A percentile compares a stretch with the other conserved stretches of the same genome.
Evolutionary conservation across 2,329 filamentous ascomycete genomes (phyloP).

Genomic region (Pseudogymnoascus sp.): DNA sequence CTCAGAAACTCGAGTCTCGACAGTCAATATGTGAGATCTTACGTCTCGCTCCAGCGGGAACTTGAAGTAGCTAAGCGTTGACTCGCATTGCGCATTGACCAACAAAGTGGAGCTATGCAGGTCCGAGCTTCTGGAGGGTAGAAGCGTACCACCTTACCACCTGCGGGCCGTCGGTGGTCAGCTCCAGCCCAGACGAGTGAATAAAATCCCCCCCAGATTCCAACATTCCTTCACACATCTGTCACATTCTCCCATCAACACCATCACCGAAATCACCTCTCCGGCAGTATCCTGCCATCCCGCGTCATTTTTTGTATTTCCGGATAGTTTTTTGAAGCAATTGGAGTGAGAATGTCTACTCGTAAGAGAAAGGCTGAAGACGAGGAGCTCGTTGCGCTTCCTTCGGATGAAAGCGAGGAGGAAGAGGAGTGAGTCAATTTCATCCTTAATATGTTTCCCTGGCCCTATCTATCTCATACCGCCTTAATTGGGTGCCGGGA

Average conservation of each 20-base stretch:
- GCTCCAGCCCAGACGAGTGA: neutral
- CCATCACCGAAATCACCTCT: slow-evolving; percentile 4
- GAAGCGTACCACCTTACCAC: neutral
- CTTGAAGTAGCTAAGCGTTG: slow-evolving; percentile 4
- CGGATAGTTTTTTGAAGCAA: neutral
- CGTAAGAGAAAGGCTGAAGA: slow-evolving; percentile 23
- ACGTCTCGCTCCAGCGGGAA: neutral
- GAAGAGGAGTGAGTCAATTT: slow-evolving; percentile 24
- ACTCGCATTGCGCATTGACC: slow-evolving; percentile 4
- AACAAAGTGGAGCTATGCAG: slow-evolving; percentile 5
- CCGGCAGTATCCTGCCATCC: neutral
- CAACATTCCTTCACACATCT: neutral
- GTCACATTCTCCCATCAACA: slow-evolving; percentile 6
- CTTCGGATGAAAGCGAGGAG: slow-evolving; percentile 24
- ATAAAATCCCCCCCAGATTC: slow-evolving; percentile 1
- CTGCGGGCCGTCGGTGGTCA: neutral
- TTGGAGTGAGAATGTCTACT: slow-evolving; percentile 3
- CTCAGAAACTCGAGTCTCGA: slow-evolving; percentile 3
- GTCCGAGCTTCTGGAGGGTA: slow-evolving; percentile 5
- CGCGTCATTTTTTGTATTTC: neutral
- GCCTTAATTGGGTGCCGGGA: neutral
- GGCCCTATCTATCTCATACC: neutral
- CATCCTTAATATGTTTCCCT: neutral
- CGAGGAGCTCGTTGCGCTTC: slow-evolving; percentile 26
- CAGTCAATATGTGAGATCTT: neutral